These are phyloP conservation scores for Adansonia rubrostipa DNA, from an alignment of 441 rosid species.

Conservation along the genomic window DNA sequence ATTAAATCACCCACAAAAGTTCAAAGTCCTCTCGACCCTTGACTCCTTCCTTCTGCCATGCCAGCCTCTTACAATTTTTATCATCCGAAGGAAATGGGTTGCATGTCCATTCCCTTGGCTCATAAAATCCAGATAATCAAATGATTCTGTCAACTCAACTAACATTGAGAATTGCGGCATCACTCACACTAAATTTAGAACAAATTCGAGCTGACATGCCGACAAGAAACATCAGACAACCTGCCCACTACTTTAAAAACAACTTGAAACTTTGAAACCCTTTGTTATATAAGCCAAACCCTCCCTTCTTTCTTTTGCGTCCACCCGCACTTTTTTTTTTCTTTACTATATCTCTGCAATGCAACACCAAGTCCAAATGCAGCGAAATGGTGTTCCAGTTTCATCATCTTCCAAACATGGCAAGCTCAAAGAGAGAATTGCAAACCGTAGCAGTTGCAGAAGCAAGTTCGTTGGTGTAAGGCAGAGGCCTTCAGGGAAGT, in stretches of 20 bases:
- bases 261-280: neutral
- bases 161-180: too few relatives aligned
- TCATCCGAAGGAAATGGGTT: too few relatives aligned
- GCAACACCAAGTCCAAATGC: conserved; percentile 37
- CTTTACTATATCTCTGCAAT: conserved; percentile 24
- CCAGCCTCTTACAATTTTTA: too few relatives aligned
- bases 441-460: conserved; percentile 37
- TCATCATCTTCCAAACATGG: conserved; percentile 34
- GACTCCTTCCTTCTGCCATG: too few relatives aligned
- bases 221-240: conserved; percentile 50
- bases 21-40: too few relatives aligned
- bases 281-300: conserved; percentile 23
- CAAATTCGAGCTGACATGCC: conserved; percentile 35
- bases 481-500: conserved; percentile 87
- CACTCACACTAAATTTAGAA: neutral
- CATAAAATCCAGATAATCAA: too few relatives aligned
- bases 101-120: too few relatives aligned
- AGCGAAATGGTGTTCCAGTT: conserved; percentile 32
- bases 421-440: conserved; percentile 37
- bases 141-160: too few relatives aligned
- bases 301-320: neutral
- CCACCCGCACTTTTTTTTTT: neutral
- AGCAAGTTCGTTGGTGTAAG: conserved; percentile 81
- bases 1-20: too few relatives aligned
- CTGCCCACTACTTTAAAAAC: conserved; percentile 46